phyloP scores from a whole-genome alignment of 441 rosid species.

The Bocquillonia castaneifolia region DNA sequence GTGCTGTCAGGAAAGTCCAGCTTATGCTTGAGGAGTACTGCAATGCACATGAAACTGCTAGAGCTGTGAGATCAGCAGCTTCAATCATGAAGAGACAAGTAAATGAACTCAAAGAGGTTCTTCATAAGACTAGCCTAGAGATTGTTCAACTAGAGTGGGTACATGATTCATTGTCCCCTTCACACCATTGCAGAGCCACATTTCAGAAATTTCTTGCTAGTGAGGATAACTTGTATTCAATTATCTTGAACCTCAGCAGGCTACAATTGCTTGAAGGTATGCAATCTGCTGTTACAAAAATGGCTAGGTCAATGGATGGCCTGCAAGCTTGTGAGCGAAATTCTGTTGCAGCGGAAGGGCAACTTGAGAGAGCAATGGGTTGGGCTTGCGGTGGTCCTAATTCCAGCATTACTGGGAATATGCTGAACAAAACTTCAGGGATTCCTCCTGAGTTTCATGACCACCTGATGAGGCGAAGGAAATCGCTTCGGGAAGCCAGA shows the following conservation, averaged over 20 bases:
- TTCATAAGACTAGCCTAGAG: slow-evolving; percentile 68
- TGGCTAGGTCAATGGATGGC: slow-evolving; percentile 63
- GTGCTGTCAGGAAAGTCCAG: slow-evolving; percentile 57
- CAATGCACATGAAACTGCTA: slow-evolving; percentile 83
- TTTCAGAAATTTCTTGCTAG: slow-evolving; percentile 56
- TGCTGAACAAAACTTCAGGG: slow-evolving; percentile 63
- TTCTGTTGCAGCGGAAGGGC: slow-evolving; percentile 79
- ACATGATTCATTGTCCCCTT: slow-evolving; percentile 63
- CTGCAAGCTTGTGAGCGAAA: slow-evolving; percentile 76
- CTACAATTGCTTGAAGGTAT: slow-evolving; percentile 65
- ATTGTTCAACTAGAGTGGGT: slow-evolving; percentile 96
- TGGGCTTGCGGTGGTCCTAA: slow-evolving; percentile 97
- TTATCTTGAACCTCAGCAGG: slow-evolving; percentile 65
- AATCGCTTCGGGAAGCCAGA: slow-evolving; percentile 70
- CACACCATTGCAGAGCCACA: slow-evolving; percentile 52
- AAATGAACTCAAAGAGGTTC: slow-evolving; percentile 69
- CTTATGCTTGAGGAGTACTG: slow-evolving; percentile 89
- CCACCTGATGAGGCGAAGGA: slow-evolving; percentile 70
- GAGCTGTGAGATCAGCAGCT: slow-evolving; percentile 83
- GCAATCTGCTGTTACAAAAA: slow-evolving; percentile 59
- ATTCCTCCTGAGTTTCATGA: slow-evolving; percentile 89
- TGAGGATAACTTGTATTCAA: slow-evolving; percentile 52
- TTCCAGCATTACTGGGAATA: slow-evolving; percentile 49
- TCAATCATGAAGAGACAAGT: slow-evolving; percentile 69
- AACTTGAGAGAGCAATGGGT: slow-evolving; percentile 96